These are phyloP conservation scores for Maudiozyma pseudohumilis DNA, from an alignment of 805 yeast genomes.

Conservation along the genomic window DNA sequence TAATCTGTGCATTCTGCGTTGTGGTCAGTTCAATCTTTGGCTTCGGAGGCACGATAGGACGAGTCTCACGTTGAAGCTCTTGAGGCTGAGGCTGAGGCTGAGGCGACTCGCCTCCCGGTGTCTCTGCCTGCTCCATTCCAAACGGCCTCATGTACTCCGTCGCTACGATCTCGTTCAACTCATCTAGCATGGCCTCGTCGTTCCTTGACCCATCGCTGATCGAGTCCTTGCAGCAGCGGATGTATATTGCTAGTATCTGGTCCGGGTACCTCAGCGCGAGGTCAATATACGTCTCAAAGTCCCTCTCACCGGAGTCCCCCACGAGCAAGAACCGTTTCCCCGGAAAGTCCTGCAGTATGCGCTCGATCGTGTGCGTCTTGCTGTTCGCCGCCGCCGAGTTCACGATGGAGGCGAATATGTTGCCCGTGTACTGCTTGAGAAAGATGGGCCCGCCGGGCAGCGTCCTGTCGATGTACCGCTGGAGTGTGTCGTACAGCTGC, in stretches of 20 bases:
- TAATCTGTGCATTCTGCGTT: slow-evolving; percentile 6
- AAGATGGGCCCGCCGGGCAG: slow-evolving; percentile 80
- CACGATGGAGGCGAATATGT: slow-evolving; percentile 66
- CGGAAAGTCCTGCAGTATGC: slow-evolving; percentile 65
- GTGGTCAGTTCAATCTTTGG: slow-evolving; percentile 14
- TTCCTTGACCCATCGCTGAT: slow-evolving; percentile 44
- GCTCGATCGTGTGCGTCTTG: slow-evolving; percentile 54
- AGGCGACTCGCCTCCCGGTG: not conserved
- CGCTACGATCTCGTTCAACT: slow-evolving; percentile 21
- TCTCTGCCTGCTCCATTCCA: no score
- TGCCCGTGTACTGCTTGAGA: slow-evolving; percentile 78
- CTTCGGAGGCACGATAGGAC: slow-evolving; percentile 11
- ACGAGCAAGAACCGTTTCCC: slow-evolving; percentile 67
- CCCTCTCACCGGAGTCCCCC: slow-evolving; percentile 96
- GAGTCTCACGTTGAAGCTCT: no score
- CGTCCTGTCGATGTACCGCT: slow-evolving; percentile 24
- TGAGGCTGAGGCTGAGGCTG: slow-evolving; percentile 16
- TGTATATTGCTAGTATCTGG: slow-evolving; percentile 63
- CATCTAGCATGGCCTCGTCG: slow-evolving; percentile 19
- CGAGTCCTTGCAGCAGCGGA: slow-evolving; percentile 65
- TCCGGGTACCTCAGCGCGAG: slow-evolving; percentile 53
- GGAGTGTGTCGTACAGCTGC: slow-evolving; percentile 58
- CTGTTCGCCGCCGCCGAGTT: slow-evolving; percentile 77
- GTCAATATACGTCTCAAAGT: slow-evolving; percentile 79
- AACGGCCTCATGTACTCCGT: slow-evolving; percentile 7